Conservation (phyloP, 140 eudicot species). For the Bidens hawaiensis region DNA sequence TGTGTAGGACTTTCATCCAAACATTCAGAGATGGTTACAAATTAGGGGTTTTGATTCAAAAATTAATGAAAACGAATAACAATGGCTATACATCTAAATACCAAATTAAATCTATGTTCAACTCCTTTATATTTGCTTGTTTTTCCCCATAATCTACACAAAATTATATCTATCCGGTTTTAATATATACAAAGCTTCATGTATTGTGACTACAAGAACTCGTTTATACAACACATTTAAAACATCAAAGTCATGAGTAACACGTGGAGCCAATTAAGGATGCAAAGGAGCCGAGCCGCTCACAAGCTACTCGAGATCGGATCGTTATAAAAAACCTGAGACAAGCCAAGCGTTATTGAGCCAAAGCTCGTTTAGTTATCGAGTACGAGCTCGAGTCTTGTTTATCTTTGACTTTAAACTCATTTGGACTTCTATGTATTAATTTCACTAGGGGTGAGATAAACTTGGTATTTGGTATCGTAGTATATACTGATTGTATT, state of each 20-base stretch:
- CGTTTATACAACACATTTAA: background rate
- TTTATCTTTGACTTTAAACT: no score
- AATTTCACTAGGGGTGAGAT: no score
- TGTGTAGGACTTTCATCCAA: background rate
- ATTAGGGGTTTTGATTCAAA: background rate
- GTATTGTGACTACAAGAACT: background rate
- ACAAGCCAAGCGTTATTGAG: no score
- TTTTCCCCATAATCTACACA: background rate
- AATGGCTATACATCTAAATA: background rate
- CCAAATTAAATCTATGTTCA: background rate
- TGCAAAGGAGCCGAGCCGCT: no score
- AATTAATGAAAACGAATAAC: background rate
- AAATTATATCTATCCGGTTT: background rate
- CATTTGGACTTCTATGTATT: no score
- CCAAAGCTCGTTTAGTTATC: no score
- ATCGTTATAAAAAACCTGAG: no score
- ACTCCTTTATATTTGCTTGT: conserved; percentile 1
- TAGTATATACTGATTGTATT: no score
- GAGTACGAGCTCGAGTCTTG: no score
- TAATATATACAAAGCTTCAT: background rate
- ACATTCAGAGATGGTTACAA: background rate
- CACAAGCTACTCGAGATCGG: no score
- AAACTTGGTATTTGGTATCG: no score
- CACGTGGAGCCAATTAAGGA: background rate
- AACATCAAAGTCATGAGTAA: conserved; percentile 1